Conservation (phyloP, 2,329 filamentous ascomycete species). For the Epichloe bromicola region DNA sequence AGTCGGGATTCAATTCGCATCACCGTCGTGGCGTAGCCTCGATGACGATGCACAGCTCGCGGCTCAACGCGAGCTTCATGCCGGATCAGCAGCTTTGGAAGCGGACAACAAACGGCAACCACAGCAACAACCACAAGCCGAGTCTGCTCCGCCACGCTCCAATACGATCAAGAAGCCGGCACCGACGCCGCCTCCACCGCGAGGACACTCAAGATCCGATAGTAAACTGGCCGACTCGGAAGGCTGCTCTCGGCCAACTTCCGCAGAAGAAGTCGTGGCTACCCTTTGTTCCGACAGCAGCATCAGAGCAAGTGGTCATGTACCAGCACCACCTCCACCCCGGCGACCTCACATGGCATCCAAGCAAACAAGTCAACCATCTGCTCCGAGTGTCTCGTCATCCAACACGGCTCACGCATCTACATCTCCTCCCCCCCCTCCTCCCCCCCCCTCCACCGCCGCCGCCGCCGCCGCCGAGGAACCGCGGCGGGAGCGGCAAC, state of each 20-base stretch:
- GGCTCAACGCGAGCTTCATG: conserved; percentile 37
- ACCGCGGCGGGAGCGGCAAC: conserved; percentile 33
- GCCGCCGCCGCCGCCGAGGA: conserved; percentile 35
- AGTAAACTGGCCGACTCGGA: conserved; percentile 29
- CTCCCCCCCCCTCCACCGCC: conserved; percentile 28
- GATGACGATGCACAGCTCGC: conserved; percentile 37
- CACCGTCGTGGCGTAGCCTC: conserved; percentile 25
- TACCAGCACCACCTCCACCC: conserved; percentile 42
- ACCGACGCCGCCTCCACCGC: conserved; percentile 38
- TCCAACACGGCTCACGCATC: conserved; percentile 6
- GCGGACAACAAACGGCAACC: background rate
- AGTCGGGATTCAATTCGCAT: conserved; percentile 31
- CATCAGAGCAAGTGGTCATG: conserved; percentile 26
- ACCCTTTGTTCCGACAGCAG: conserved; percentile 33
- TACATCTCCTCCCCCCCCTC: conserved; percentile 1
- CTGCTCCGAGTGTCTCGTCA: conserved; percentile 8
- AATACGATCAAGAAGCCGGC: conserved; percentile 27
- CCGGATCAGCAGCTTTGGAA: conserved; percentile 27
- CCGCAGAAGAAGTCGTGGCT: conserved; percentile 30
- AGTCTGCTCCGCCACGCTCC: background rate
- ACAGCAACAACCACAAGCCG: background rate
- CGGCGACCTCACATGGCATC: conserved; percentile 31
- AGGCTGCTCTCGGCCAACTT: conserved; percentile 30
- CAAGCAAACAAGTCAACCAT: conserved; percentile 16
- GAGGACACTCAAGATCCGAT: conserved; percentile 32